Conservation (phyloP, 2,329 filamentous ascomycete genomes). For the Neodidymelliopsis sp. region DNA sequence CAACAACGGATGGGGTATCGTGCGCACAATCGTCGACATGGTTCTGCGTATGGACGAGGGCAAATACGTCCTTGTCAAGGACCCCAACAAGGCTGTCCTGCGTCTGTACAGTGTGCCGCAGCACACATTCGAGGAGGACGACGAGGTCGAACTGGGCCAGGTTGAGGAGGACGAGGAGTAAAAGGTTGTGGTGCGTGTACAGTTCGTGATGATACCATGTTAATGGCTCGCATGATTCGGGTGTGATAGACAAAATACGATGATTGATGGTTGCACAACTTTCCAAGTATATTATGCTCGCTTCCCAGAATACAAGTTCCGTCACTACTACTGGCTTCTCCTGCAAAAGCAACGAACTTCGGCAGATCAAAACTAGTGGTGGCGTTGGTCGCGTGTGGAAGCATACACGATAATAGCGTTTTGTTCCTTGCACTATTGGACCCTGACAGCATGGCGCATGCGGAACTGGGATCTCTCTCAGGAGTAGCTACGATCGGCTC, state of each 20-base stretch:
- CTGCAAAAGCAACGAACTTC: no score
- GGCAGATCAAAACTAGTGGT: no score
- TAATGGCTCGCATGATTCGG: slow-evolving; percentile 26
- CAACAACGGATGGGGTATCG: slow-evolving; percentile 98
- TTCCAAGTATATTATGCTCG: not conserved
- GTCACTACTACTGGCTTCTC: no score
- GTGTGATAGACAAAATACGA: slow-evolving; percentile 30
- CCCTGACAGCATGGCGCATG: no score
- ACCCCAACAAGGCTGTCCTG: slow-evolving; percentile 96
- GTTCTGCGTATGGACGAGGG: slow-evolving; percentile 78
- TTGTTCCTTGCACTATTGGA: no score
- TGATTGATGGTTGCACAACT: not conserved
- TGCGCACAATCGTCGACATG: slow-evolving; percentile 97
- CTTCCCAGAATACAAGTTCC: no score
- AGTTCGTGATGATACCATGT: slow-evolving; percentile 32
- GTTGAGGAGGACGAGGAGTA: slow-evolving; percentile 65
- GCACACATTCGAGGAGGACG: slow-evolving; percentile 90
- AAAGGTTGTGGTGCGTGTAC: slow-evolving; percentile 3
- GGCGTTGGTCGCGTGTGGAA: no score
- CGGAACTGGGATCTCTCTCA: not conserved
- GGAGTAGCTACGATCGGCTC: not conserved
- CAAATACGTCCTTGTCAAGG: slow-evolving; percentile 82
- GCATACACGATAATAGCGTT: no score
- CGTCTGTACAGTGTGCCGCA: slow-evolving; percentile 90
- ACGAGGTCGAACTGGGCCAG: slow-evolving; percentile 71